phyloP scores from a whole-genome alignment of 1,139 yeast species.

The Yamadazyma conglobata region DNA sequence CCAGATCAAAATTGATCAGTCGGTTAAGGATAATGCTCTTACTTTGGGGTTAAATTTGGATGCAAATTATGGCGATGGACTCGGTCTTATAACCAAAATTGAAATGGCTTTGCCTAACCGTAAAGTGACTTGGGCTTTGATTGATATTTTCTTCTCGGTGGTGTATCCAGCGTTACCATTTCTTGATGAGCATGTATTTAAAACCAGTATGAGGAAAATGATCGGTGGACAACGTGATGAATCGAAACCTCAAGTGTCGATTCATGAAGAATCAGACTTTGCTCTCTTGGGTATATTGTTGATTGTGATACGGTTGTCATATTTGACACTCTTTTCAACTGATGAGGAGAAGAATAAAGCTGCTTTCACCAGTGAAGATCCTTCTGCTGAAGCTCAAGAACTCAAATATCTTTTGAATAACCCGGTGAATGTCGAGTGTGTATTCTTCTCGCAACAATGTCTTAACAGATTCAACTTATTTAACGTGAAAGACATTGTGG shows the following conservation, averaged over 20 bases:
- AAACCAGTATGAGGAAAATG: conserved; percentile 17
- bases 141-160: conserved; percentile 40
- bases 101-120: conserved; percentile 41
- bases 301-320: conserved; percentile 25
- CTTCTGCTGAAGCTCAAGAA: conserved; percentile 19
- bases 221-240: conserved; percentile 21
- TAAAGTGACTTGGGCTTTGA: conserved; percentile 42
- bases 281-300: conserved; percentile 29
- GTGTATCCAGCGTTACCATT: conserved; percentile 46
- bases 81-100: conserved; percentile 25
- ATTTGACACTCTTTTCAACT: conserved; percentile 28
- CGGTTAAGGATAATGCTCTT: conserved; percentile 2
- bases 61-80: not conserved
- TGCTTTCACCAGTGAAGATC: conserved; percentile 21
- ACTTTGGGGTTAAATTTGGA: conserved; percentile 5
- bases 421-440: conserved; percentile 18
- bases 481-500: conserved; percentile 35
- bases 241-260: conserved; percentile 14
- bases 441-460: conserved; percentile 34
- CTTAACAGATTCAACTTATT: conserved; percentile 35
- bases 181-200: conserved; percentile 37
- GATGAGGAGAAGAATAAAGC: conserved; percentile 23
- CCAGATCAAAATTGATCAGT: conserved; percentile 2
- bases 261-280: conserved; percentile 26
- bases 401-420: conserved; percentile 7